Evolutionary conservation across 179 eudicot genomes (phyloP).

Genomic region (Drosera spatulata): DNA sequence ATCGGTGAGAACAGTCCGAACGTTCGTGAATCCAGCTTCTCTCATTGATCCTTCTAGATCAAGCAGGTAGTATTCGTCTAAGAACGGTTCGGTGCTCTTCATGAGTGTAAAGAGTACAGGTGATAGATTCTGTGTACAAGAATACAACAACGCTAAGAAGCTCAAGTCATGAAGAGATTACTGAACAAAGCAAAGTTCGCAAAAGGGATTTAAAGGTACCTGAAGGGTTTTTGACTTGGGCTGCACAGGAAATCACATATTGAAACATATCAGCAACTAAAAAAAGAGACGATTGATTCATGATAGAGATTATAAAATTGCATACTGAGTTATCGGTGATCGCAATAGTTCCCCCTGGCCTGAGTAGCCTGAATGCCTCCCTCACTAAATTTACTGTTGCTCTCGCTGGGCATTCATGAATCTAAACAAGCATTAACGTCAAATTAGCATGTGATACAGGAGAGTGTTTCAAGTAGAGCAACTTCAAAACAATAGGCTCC

Average conservation of each 20-base stretch:
- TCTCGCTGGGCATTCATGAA: slow-evolving; percentile 86
- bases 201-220: slow-evolving; percentile 29
- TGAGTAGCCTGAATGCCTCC: slow-evolving; percentile 82
- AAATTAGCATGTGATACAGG: too few species aligned
- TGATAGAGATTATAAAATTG: too few species aligned
- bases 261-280: slow-evolving; percentile 2
- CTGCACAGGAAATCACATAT: slow-evolving; percentile 35
- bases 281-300: too few species aligned
- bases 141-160: slow-evolving; percentile 1
- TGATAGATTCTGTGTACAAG: slow-evolving; percentile 78
- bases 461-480: too few species aligned
- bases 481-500: neutral
- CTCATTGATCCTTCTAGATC: slow-evolving; percentile 61
- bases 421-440: too few species aligned
- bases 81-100: slow-evolving; percentile 97
- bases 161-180: too few species aligned
- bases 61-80: slow-evolving; percentile 82
- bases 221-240: slow-evolving; percentile 92
- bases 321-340: slow-evolving; percentile 79
- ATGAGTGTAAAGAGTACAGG: slow-evolving; percentile 87
- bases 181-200: too few species aligned
- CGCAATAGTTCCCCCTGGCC: slow-evolving; percentile 90
- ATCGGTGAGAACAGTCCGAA: slow-evolving; percentile 59
- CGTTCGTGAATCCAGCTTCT: slow-evolving; percentile 62
- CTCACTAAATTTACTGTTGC: slow-evolving; percentile 64